Evolutionary conservation across 441 rosid species (phyloP), one percentile per base, ranked within the genome.

Genomic region (Adansonia madagascariensis): DNA sequence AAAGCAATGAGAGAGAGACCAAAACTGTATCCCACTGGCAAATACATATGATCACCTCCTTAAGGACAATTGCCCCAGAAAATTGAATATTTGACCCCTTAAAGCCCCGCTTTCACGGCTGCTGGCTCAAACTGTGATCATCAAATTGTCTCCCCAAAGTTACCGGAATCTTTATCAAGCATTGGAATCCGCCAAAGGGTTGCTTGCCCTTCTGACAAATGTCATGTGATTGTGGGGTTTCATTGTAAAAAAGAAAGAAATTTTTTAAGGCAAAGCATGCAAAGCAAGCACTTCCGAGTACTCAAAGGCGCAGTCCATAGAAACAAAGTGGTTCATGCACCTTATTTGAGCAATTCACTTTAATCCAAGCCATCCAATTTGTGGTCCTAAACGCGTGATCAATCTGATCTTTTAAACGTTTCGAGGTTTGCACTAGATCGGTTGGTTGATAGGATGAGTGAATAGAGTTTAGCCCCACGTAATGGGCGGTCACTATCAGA

Each of bases 151-250:
- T 27, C 31, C 44, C 46, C 46, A 8, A 52, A 1, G 24, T 59
- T 22, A 8, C 66, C 77, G 77, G 78, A 74, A 74, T 76, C 47
- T 56, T 24, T 11, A 31, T 11, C 49, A 24, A 67, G 44, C 71
- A 31, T 20, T 31, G 72, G 78, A 56, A 12, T 14, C 52, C 53
- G 47, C 69, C 62, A 14, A 62, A n/a, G 8, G 76, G 74, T 65
- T 65, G 61, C 56, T 47, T 3, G 12, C 24, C 44, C 24, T 60
- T 82, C 92, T 86, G 89, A 84, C 89, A 82, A 8, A 73, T 74
- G 35, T 81, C 92, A 86, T 79, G 91, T 87, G 92, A 76, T 3
- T 79, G 87, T 85, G 89, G 92, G 85, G 88, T 81, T 79, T 56
- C 73, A 52, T 22, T 61, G 75, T 66, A 67, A 8, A 27, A 64